Evolutionary conservation across 768 basidiomycete genomes (phyloP).

Genomic region (Trametes maxima): DNA sequence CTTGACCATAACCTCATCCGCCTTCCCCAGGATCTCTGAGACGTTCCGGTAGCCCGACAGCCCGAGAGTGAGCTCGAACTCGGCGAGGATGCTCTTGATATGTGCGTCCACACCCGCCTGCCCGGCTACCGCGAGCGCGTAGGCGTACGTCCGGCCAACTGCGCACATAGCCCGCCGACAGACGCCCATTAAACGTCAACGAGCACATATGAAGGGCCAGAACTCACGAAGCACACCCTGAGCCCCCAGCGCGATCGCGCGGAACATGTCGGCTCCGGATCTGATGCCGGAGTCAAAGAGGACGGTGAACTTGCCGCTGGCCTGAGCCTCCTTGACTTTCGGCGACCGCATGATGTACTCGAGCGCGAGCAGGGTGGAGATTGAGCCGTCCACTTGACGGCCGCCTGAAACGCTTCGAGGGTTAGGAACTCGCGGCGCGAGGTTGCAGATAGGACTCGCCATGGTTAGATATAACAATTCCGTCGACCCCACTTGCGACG

Average conservation of each 20-base stretch:
- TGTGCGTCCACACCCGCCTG: constrained; percentile 78
- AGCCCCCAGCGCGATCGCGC: constrained; percentile 85
- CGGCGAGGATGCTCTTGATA: constrained; percentile 64
- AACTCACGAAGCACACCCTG: constrained; percentile 74
- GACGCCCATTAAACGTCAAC: background rate
- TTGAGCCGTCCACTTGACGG: constrained; percentile 77
- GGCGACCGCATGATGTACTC: constrained; percentile 66
- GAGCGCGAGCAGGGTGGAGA: constrained; percentile 72
- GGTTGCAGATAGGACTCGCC: constrained; percentile 41
- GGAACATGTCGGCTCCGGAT: constrained; percentile 80
- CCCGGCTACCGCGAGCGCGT: constrained; percentile 70
- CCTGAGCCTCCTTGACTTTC: constrained; percentile 58
- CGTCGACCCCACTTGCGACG: constrained; percentile 63
- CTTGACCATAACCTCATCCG: constrained; percentile 51
- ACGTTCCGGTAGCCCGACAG: constrained; percentile 60
- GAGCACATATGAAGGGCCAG: background rate
- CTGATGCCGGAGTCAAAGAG: constrained; percentile 84
- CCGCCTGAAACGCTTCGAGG: constrained; percentile 47
- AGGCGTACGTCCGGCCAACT: constrained; percentile 80
- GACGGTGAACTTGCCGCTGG: constrained; percentile 61
- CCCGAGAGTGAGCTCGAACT: constrained; percentile 66
- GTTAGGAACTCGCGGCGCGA: background rate
- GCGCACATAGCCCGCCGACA: background rate
- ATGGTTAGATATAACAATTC: constrained; percentile 82
- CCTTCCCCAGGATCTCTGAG: constrained; percentile 64